These are phyloP conservation scores for Tuber borchii DNA, from an alignment of 495 filamentous ascomycete species.

Conservation along the genomic window DNA sequence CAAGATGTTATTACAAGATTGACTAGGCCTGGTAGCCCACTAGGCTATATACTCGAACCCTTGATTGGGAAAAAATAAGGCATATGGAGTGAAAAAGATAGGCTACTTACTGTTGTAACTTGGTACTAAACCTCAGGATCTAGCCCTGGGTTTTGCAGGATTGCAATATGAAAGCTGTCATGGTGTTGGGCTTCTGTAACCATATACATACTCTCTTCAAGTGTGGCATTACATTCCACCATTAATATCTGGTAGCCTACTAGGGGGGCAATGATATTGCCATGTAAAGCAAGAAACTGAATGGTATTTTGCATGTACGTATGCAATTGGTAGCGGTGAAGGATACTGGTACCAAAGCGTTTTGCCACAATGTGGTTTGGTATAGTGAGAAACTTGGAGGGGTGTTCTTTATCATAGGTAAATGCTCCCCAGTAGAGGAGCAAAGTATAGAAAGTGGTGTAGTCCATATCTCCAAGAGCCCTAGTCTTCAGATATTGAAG, in stretches of 20 bases:
- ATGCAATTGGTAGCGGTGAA: neutral
- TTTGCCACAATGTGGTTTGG: neutral
- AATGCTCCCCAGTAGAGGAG: constrained; percentile 5
- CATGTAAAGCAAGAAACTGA: neutral
- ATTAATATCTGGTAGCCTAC: neutral
- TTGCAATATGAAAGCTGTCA: constrained; percentile 6
- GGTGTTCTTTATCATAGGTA: neutral
- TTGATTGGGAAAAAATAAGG: neutral
- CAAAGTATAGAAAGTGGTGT: neutral
- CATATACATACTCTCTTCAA: neutral
- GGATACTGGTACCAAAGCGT: neutral
- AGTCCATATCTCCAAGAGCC: neutral
- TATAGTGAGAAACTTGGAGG: neutral
- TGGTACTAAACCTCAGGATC: neutral
- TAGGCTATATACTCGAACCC: neutral
- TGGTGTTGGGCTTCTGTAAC: neutral
- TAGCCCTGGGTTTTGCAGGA: constrained; percentile 7
- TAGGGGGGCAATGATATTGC: constrained; percentile 3
- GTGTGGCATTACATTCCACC: neutral
- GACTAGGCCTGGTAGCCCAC: neutral
- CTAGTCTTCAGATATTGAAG: too few species aligned
- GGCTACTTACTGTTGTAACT: neutral
- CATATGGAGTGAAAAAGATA: neutral
- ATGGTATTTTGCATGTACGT: neutral
- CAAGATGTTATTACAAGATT: constrained; percentile 10